Evolutionary conservation across 345 rosid genomes (phyloP).

Genomic region (Psidium guajava): DNA sequence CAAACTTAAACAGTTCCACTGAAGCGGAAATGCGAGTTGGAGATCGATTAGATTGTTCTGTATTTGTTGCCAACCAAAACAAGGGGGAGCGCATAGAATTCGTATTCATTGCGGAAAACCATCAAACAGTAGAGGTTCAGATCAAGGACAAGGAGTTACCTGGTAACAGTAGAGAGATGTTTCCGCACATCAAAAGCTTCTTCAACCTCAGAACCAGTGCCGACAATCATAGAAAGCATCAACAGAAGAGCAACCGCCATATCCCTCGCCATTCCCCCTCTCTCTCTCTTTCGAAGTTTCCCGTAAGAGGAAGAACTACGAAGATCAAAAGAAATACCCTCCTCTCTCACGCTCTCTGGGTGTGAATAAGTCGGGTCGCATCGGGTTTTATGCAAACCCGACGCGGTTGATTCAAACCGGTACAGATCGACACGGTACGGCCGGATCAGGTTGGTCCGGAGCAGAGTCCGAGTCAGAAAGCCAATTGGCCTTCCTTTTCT

Average conservation of each 20-base stretch:
- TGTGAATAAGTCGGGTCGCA: background rate
- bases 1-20: background rate
- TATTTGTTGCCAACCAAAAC: background rate
- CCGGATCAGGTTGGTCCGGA: background rate
- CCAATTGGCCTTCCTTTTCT: background rate
- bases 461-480: background rate
- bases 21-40: background rate
- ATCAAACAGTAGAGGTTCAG: background rate
- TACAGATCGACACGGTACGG: background rate
- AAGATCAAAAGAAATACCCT: background rate
- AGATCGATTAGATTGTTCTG: background rate
- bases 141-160: background rate
- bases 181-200: conserved; percentile 8
- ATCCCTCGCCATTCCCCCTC: conserved; percentile 1
- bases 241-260: conserved; percentile 8
- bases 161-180: conserved; percentile 4
- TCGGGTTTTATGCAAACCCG: background rate
- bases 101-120: background rate
- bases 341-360: background rate
- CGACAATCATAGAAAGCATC: background rate
- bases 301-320: background rate
- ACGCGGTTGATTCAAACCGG: background rate
- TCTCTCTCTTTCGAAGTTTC: background rate
- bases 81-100: background rate
- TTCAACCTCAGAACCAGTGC: background rate